Conservation (phyloP, 352 stramenopile species). For the Nothophytophthora sp. region DNA sequence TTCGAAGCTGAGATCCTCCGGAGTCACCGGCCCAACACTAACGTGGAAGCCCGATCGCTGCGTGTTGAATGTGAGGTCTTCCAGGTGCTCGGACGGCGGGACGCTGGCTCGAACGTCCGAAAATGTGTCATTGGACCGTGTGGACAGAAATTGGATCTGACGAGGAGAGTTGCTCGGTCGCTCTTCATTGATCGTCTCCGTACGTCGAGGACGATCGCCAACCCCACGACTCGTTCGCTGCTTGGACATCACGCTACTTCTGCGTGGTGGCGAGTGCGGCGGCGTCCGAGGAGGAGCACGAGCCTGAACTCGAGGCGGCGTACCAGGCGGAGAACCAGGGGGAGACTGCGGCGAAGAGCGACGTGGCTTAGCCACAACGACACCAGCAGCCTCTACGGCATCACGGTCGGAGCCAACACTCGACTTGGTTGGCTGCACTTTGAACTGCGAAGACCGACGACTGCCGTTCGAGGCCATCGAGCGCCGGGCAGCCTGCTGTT, state of each 20-base stretch:
- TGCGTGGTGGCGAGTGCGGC: neutral
- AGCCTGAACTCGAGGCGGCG: conserved; percentile 23
- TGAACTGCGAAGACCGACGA: conserved; percentile 10
- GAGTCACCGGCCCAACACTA: conserved; percentile 1
- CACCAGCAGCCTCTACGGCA: conserved; percentile 5
- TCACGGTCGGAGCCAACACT: neutral
- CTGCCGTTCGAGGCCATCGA: conserved; percentile 20
- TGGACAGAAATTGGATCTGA: conserved; percentile 16
- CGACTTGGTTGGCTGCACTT: conserved; percentile 7
- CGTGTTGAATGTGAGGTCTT: conserved; percentile 28
- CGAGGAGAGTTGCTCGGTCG: neutral
- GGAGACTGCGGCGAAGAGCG: conserved; percentile 4
- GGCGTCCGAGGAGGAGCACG: conserved; percentile 12
- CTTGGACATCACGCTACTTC: conserved; percentile 2
- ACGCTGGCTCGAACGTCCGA: conserved; percentile 20
- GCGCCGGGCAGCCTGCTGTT: conserved; percentile 23
- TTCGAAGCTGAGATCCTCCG: conserved; percentile 10
- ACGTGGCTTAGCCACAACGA: no score
- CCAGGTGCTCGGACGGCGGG: conserved; percentile 14
- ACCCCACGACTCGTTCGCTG: conserved; percentile 7
- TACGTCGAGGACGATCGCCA: conserved; percentile 10
- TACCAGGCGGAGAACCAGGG: conserved; percentile 24
- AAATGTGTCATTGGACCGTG: conserved; percentile 23
- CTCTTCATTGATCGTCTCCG: conserved; percentile 14
- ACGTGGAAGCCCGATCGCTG: conserved; percentile 9